Evolutionary conservation across 2,329 filamentous ascomycete genomes (phyloP).

Genomic region (Graphium sp.): DNA sequence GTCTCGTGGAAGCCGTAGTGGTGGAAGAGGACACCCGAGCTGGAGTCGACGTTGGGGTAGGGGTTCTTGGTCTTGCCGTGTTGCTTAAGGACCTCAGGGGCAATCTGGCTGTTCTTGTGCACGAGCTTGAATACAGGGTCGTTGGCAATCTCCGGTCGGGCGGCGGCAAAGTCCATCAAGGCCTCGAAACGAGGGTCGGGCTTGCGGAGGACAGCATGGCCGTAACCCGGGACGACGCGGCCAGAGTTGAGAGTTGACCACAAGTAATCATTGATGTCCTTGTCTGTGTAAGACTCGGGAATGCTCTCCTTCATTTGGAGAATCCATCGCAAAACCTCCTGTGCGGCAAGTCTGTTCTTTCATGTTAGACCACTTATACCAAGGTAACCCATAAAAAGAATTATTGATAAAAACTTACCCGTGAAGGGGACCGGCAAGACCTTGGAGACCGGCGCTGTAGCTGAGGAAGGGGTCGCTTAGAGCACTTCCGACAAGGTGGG

Average conservation of each 20-base stretch:
- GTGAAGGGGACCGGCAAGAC: constrained; percentile 49
- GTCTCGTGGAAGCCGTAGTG: constrained; percentile 97
- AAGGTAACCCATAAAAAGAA: not conserved
- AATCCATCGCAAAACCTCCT: constrained; percentile 95
- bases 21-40: constrained; percentile 88
- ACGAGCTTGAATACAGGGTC: constrained; percentile 92
- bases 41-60: constrained; percentile 91
- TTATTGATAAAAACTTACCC: constrained; percentile 27
- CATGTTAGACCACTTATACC: not conserved
- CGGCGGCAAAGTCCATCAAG: constrained; percentile 84
- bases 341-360: constrained; percentile 57
- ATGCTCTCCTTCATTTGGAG: constrained; percentile 88
- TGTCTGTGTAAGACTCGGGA: constrained; percentile 57
- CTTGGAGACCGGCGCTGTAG: constrained; percentile 89
- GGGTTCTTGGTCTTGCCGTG: constrained; percentile 99
- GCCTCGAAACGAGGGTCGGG: constrained; percentile 94
- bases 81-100: constrained; percentile 76
- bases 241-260: constrained; percentile 89
- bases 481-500: constrained; percentile 86
- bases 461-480: constrained; percentile 90
- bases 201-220: constrained; percentile 90
- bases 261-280: constrained; percentile 76
- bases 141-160: constrained; percentile 66
- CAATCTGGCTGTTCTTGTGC: constrained; percentile 81
- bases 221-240: constrained; percentile 87